Percentiles rank a stretch among this genome's conserved stretches.
Evolutionary conservation across 352 stramenopile species (phyloP).

Genomic region (Globisporangium irregulare): DNA sequence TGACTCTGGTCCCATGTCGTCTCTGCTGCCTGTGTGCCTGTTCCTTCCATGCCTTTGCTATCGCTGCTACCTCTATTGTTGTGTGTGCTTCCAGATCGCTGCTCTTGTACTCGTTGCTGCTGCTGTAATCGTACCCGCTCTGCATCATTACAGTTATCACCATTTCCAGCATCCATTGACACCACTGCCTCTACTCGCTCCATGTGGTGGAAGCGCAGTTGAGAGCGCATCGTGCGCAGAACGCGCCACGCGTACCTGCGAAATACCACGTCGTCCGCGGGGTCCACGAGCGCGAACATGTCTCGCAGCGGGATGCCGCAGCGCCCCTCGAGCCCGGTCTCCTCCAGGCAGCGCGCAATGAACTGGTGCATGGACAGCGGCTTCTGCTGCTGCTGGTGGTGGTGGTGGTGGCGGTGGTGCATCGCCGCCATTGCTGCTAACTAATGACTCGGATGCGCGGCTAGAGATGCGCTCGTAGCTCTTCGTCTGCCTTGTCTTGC

Average conservation of each 20-base stretch:
- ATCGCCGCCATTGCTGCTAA: constrained; percentile 13
- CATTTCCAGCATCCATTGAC: background rate
- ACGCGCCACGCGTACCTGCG: constrained; percentile 61
- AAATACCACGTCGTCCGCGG: constrained; percentile 46
- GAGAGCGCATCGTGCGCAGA: constrained; percentile 47
- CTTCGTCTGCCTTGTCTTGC: background rate
- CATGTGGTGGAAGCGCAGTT: constrained; percentile 71
- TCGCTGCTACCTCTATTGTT: background rate
- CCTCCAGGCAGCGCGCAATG: constrained; percentile 73
- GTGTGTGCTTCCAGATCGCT: background rate
- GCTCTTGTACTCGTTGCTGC: background rate
- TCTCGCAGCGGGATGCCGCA: constrained; percentile 60
- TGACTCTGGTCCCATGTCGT: background rate
- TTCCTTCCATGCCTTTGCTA: background rate
- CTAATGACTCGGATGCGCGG: background rate
- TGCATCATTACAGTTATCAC: background rate
- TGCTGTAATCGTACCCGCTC: background rate
- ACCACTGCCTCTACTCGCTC: constrained; percentile 15
- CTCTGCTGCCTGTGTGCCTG: constrained; percentile 10
- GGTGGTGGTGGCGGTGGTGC: background rate
- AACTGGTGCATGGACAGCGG: constrained; percentile 57
- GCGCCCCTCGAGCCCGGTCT: constrained; percentile 74
- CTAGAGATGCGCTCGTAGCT: background rate
- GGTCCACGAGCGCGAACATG: constrained; percentile 61
- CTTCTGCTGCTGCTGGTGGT: constrained; percentile 4